Evolutionary conservation across 2,329 filamentous ascomycete genomes (phyloP).

Genomic region (Fusarium nisikadoi): DNA sequence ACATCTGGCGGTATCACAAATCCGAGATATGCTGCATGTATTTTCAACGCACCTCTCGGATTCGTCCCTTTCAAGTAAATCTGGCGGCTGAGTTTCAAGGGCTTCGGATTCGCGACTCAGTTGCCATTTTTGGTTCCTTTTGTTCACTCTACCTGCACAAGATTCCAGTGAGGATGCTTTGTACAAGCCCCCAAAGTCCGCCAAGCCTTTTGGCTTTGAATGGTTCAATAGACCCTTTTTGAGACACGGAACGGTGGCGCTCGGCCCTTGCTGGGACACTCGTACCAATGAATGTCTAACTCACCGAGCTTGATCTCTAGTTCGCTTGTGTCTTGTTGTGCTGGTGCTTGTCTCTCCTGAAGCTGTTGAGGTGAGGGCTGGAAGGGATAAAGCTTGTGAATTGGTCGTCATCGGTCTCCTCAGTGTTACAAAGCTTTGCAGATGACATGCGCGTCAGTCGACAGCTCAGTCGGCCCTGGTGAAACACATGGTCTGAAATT

Average conservation of each 20-base stretch:
- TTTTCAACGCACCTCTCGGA: conserved; percentile 35
- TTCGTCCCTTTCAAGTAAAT: conserved; percentile 19
- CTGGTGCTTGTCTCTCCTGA: conserved; percentile 13
- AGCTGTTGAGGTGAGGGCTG: conserved; percentile 24
- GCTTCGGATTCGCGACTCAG: conserved; percentile 32
- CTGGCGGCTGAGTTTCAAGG: conserved; percentile 20
- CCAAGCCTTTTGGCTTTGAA: conserved; percentile 26
- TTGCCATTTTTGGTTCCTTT: conserved; percentile 14
- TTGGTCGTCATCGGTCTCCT: conserved; percentile 27
- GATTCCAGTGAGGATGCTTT: conserved; percentile 7
- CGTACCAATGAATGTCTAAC: conserved; percentile 28
- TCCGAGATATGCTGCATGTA: conserved; percentile 28
- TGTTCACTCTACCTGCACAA: conserved; percentile 1
- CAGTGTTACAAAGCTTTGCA: conserved; percentile 14
- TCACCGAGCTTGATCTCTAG: conserved; percentile 33
- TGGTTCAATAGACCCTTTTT: conserved; percentile 22
- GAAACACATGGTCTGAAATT: conserved; percentile 6
- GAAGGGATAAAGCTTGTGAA: conserved; percentile 14
- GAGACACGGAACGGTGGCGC: conserved; percentile 36
- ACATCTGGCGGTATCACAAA: conserved; percentile 28
- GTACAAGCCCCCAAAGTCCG: conserved; percentile 17
- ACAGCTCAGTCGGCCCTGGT: conserved; percentile 1
- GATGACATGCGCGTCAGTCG: conserved; percentile 36
- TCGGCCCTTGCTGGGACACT: conserved; percentile 25
- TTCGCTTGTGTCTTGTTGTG: conserved; percentile 31